Evolutionary conservation across 164 flowering plant species (phyloP).

Genomic region (Warburgia ugandensis): DNA sequence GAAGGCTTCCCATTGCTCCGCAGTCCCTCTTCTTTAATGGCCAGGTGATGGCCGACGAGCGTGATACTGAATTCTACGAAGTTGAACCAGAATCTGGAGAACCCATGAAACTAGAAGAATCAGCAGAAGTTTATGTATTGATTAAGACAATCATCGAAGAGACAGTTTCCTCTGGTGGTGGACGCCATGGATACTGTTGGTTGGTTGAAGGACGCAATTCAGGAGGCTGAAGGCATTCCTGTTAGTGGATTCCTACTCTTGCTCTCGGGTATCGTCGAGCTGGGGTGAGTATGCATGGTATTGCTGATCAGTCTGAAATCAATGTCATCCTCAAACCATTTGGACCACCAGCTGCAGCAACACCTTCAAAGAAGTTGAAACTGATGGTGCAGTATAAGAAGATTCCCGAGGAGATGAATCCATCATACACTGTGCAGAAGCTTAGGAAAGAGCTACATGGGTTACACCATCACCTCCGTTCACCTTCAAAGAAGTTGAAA

Average conservation of each 20-base stretch:
- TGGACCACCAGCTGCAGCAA: no score
- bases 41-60: conserved; percentile 39
- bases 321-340: no score
- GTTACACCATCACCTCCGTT: conserved; percentile 28
- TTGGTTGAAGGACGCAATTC: conserved; percentile 41
- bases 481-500: conserved; percentile 37
- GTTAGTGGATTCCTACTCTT: conserved; percentile 19
- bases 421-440: conserved; percentile 49
- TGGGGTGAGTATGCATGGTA: conserved; percentile 15
- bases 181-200: conserved; percentile 26
- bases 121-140: conserved; percentile 23
- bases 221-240: conserved; percentile 30
- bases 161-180: conserved; percentile 22
- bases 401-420: conserved; percentile 55
- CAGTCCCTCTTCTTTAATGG: conserved; percentile 63
- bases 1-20: conserved; percentile 35
- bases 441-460: conserved; percentile 51
- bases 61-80: conserved; percentile 35
- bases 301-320: no score
- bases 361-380: conserved; percentile 37
- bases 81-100: conserved; percentile 47
- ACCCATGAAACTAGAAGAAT: conserved; percentile 20
- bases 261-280: conserved; percentile 25
- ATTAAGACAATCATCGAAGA: conserved; percentile 25
- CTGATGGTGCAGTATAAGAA: conserved; percentile 45